Base-by-base conservation (phyloP, 1,284 basidiomycete species). In the Cutaneotrichosporon cavernicola region DNA sequence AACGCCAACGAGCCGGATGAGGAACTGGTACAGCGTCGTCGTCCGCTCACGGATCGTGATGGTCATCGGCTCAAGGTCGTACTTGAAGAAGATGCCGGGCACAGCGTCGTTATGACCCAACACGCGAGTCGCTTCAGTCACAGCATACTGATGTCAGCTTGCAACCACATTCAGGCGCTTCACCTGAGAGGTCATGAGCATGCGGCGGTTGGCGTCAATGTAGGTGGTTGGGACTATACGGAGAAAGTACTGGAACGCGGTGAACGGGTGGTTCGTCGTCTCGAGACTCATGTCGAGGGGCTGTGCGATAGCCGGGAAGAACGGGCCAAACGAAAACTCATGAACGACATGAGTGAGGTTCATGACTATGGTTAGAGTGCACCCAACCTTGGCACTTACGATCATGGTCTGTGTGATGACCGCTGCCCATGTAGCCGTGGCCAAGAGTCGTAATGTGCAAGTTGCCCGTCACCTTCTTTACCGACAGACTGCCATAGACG, bases 11-110 rank as follows among this genome's bases (percentile, higher is more conserved):
- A 84, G 85, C 74, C 94, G 85, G 62, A 97, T 90, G 67, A 97
- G 76, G 69, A 98, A 87, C 69, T 94, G 89, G 2, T 89, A 76
- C 53, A 98, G 81, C 0, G 87, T 83, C 0, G 90, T 93, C 2
- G 93, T 96, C 9, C 93, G 86, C 79, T 97, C 92, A 68, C 89
- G 86, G 57, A 98, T 87, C 0, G 87, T 90, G 70, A 99, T 84
- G 11, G 86, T 84, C 79, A 99, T 85, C 1, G 94, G 92, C 76
- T 99, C 96, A 32, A 98, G 82, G 68, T 99, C 96, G 76, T 93
- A 97, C 78, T 96, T 95, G 88, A 96, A 94, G 84, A 94, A 96
- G 74, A 96, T 94, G 18, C 92, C 92, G 21, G 96, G 96, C 0
- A 92, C 89, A 5, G 90, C 91, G 31, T 83, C 80, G 65, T 90